Conservation (phyloP, 345 rosid species). For the Pugionium cornutum region DNA sequence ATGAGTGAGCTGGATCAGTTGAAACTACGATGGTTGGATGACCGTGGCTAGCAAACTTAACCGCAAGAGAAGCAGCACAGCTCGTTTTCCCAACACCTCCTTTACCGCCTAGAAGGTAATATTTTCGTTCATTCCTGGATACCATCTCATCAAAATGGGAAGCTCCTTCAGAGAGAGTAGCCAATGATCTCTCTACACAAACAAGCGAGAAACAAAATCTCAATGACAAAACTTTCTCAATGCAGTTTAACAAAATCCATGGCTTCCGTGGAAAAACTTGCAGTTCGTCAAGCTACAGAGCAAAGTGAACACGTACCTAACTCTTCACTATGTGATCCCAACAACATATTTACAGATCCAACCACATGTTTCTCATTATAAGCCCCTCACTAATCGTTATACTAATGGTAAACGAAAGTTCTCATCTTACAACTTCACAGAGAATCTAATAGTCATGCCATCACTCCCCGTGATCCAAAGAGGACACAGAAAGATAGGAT, state of each 20-base stretch:
- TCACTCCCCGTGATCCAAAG: not conserved
- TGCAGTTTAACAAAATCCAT: conserved; percentile 1
- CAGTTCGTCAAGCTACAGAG: conserved; percentile 5
- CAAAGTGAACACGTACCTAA: conserved; percentile 2
- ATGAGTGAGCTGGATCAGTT: conserved; percentile 85
- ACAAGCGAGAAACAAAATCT: conserved; percentile 17
- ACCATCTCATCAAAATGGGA: conserved; percentile 63
- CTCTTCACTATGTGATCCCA: conserved; percentile 13
- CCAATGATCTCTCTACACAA: conserved; percentile 55
- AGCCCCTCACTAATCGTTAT: not conserved
- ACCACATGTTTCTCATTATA: not conserved
- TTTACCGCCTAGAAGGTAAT: conserved; percentile 74
- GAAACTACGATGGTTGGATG: conserved; percentile 82
- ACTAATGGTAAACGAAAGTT: not conserved
- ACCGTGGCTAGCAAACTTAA: conserved; percentile 74
- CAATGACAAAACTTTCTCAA: conserved; percentile 5
- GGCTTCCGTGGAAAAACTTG: not conserved
- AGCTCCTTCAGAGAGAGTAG: conserved; percentile 46
- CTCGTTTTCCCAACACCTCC: conserved; percentile 94
- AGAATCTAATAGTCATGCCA: conserved; percentile 1
- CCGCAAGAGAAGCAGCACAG: conserved; percentile 86
- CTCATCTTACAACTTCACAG: conserved; percentile 2
- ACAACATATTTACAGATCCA: not conserved
- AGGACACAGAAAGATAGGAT: conserved; percentile 7
- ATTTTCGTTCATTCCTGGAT: conserved; percentile 48